A percentile compares a stretch with the other conserved stretches of the same genome.
Conservation (phyloP, 2,329 filamentous ascomycete species). For the Botryotinia globosa region DNA sequence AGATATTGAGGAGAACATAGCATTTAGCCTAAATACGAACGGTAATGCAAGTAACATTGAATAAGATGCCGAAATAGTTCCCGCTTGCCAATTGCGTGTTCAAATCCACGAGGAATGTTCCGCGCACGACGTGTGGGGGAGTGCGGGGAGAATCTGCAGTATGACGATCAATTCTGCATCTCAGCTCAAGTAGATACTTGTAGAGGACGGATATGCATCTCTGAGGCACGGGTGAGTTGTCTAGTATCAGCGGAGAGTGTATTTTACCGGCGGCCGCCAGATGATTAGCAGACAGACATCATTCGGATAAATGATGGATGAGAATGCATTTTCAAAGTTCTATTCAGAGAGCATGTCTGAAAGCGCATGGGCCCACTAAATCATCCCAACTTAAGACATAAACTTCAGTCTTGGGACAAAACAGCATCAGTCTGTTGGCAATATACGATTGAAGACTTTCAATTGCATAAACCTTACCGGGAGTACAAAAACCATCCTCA, state of each 20-base stretch:
- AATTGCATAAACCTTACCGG: neutral
- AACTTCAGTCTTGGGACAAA: neutral
- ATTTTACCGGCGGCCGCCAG: neutral
- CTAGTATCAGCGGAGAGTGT: no score
- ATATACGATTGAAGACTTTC: neutral
- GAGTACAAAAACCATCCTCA: neutral
- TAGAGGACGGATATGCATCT: neutral
- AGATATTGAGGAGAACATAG: neutral
- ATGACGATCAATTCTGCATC: neutral
- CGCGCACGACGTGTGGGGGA: neutral
- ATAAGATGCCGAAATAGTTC: neutral
- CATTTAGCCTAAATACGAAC: neutral
- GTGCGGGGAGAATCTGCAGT: constrained; percentile 1
- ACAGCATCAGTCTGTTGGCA: neutral
- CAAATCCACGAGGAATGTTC: neutral
- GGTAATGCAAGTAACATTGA: neutral
- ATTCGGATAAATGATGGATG: neutral
- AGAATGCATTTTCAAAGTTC: neutral
- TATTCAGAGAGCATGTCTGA: neutral
- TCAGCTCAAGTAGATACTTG: no score
- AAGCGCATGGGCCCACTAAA: neutral
- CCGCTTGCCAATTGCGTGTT: neutral
- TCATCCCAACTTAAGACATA: neutral
- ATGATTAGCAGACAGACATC: neutral
- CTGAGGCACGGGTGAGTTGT: neutral